These are phyloP conservation scores for Aureobasidium sp. DNA, from an alignment of 2,329 filamentous ascomycete genomes.

Conservation along the genomic window DNA sequence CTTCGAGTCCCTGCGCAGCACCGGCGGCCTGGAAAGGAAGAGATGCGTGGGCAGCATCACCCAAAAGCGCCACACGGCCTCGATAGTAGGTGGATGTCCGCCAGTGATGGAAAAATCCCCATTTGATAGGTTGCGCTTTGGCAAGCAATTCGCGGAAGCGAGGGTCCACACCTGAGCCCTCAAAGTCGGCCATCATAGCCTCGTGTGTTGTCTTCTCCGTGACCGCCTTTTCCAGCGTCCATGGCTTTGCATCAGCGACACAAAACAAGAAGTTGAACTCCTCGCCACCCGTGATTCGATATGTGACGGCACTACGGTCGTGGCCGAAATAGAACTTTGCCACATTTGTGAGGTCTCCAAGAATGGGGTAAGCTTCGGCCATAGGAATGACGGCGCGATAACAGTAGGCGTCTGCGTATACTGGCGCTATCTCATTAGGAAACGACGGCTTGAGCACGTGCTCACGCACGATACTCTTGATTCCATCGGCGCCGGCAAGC, in stretches of 20 bases:
- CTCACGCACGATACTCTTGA: slow-evolving; percentile 19
- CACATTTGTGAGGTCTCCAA: slow-evolving; percentile 28
- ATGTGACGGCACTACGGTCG: slow-evolving; percentile 2
- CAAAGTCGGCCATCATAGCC: slow-evolving; percentile 8
- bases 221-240: background rate
- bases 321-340: slow-evolving; percentile 27
- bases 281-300: slow-evolving; percentile 11
- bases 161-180: background rate
- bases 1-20: slow-evolving; percentile 2
- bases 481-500: slow-evolving; percentile 29
- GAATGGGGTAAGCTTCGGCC: slow-evolving; percentile 32
- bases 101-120: slow-evolving; percentile 5
- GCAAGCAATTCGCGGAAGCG: background rate
- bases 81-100: background rate
- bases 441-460: slow-evolving; percentile 22
- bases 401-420: slow-evolving; percentile 25
- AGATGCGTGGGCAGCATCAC: background rate
- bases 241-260: background rate
- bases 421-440: slow-evolving; percentile 22
- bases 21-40: slow-evolving; percentile 1
- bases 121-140: background rate
- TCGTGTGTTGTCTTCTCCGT: background rate
- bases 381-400: slow-evolving; percentile 30
- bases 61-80: background rate
- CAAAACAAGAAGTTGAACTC: slow-evolving; percentile 1